Conservation (phyloP, 306 rosid genomes). For the Fragaria vesca region DNA sequence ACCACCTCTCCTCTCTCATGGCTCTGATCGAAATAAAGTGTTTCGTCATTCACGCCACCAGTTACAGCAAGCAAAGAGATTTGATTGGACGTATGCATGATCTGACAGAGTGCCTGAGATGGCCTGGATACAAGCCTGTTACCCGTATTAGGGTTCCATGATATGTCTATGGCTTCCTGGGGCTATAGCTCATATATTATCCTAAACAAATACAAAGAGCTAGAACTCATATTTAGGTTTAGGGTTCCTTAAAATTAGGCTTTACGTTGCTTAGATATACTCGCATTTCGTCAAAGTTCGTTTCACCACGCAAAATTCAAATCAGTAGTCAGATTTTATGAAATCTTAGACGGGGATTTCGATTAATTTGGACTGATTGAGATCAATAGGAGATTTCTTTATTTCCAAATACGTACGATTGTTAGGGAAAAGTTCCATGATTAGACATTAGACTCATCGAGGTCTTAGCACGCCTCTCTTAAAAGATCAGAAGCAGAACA, state of each 20-base stretch:
- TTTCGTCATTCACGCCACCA: neutral
- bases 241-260: neutral
- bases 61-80: slow-evolving; percentile 1
- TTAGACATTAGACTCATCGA: neutral
- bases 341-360: neutral
- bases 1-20: neutral
- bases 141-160: neutral
- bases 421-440: neutral
- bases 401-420: neutral
- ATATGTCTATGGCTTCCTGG: neutral
- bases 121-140: neutral
- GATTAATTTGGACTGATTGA: neutral
- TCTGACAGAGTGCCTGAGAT: neutral
- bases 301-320: neutral
- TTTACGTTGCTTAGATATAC: neutral
- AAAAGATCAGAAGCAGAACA: too few species aligned
- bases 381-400: neutral
- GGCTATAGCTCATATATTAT: neutral
- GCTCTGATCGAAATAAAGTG: neutral
- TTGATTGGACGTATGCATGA: slow-evolving; percentile 7
- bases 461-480: neutral
- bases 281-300: neutral
- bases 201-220: neutral
- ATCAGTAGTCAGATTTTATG: neutral
- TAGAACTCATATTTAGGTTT: neutral